Evolutionary conservation across 129 eudicot species (phyloP).

Genomic region (Heracleum sosnowskyi): DNA sequence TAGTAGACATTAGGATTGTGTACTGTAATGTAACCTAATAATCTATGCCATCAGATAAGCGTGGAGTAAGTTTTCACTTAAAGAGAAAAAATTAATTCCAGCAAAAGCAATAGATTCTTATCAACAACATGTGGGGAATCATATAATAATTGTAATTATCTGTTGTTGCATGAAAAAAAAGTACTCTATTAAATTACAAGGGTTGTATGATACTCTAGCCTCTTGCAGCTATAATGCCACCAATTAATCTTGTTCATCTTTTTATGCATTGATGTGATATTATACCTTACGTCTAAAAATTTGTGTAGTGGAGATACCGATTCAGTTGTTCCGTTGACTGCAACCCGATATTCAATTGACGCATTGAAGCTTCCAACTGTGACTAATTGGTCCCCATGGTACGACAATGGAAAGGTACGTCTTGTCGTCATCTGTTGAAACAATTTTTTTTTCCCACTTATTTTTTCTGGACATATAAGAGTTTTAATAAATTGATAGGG

Average conservation of each 20-base stretch:
- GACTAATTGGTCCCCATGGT: conserved; percentile 77
- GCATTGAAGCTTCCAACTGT: conserved; percentile 73
- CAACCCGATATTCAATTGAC: conserved; percentile 75
- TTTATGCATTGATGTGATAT: not conserved
- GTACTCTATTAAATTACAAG: not conserved
- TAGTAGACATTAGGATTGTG: not conserved
- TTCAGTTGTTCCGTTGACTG: conserved; percentile 80
- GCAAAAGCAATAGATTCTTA: not conserved
- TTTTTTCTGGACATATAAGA: not conserved
- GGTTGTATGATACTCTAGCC: not conserved
- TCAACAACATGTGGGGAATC: not conserved
- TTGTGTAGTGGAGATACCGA: conserved; percentile 75
- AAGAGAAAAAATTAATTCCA: not conserved
- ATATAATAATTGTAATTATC: not conserved
- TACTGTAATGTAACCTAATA: not conserved
- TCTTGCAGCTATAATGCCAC: not conserved
- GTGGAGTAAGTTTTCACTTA: not conserved
- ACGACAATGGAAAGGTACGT: conserved; percentile 61
- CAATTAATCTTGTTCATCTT: not conserved
- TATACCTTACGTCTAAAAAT: not conserved
- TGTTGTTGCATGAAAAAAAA: not conserved
- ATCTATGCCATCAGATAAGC: not conserved
- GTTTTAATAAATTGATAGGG: not conserved
- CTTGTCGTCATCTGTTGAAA: not conserved
- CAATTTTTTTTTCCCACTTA: not conserved